Base-by-base conservation (phyloP, 129 eudicot genomes). In the Artemisia annua region DNA sequence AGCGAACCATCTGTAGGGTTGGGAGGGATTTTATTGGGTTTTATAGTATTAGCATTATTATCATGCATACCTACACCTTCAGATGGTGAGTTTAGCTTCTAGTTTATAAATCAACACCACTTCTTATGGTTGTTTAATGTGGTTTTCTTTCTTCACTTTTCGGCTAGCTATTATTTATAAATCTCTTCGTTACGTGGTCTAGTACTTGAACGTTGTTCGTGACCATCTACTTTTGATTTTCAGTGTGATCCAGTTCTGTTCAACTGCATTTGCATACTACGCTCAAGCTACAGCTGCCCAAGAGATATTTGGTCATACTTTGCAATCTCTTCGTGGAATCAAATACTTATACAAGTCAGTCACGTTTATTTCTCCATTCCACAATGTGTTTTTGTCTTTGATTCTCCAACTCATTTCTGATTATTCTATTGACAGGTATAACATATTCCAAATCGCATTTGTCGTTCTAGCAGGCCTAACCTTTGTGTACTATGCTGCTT, bases 261-360 rank as follows among this genome's bases (percentile, higher is more conserved):
- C 99, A 57, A 94, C 97, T 17, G 99, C 97, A 73, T 94, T 94
- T 86, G 99, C 96, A 54, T 94, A 90, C 82, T 94, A 94, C 63
- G 97, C 99, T 59, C 99, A 88, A 86, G 99, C 99, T 48, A 94
- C 99, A 44, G 99, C 99, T 14, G 99, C 97, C 22, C 96, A 86
- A 75, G 99, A 94, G 80, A 94, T 94, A 75, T 94, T 94, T 82
- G 87, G 99, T 78, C 99, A 94, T 74, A 94, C 97, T 0, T 75
- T 94, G 87, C 97, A 94, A 82, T 94, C 99, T 76, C 99, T 94
- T 44, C 87, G 97, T 17, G 99, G 99, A 72, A 94, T 94, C 50
- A 90, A 94, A 85, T 94, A 94, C 82, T 83, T 94, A 66, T 94
- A 94, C 97, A 90, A 94, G 99, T 94, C 19, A 53, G 92, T 81